phyloP scores from a whole-genome alignment of 495 filamentous ascomycete species.

The Aspergillus cristatus region DNA sequence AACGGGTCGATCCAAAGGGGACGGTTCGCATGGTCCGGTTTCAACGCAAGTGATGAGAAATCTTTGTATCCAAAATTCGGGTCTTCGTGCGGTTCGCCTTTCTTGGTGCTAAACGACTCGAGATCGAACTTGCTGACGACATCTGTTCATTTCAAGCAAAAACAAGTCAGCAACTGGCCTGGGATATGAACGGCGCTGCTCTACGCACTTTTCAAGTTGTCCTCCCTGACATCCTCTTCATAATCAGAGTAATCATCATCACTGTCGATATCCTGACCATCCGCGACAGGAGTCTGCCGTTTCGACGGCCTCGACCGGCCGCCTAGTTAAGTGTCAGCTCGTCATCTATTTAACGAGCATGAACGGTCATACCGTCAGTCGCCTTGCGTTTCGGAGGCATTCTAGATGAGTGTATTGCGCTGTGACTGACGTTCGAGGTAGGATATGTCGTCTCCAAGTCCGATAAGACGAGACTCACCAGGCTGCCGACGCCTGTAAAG shows the following conservation, averaged over 20 bases:
- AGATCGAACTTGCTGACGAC: constrained; percentile 61
- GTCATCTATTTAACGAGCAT: constrained; percentile 10
- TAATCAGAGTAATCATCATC: constrained; percentile 64
- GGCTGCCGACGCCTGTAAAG: too few species aligned
- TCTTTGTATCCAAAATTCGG: constrained; percentile 60
- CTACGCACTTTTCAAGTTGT: constrained; percentile 39
- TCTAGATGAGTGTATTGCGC: constrained; percentile 6
- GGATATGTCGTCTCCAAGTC: too few species aligned
- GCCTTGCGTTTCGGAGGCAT: constrained; percentile 83
- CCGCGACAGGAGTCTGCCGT: constrained; percentile 58
- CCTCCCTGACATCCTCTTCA: constrained; percentile 38
- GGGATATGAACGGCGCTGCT: constrained; percentile 33
- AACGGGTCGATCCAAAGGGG: constrained; percentile 87
- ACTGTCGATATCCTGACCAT: constrained; percentile 55
- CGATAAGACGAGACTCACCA: too few species aligned
- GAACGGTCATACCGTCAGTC: constrained; percentile 36
- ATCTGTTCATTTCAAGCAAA: constrained; percentile 28
- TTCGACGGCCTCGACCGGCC: constrained; percentile 51
- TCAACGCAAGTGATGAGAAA: constrained; percentile 70
- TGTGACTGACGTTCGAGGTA: too few species aligned
- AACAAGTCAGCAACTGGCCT: constrained; percentile 10
- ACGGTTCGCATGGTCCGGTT: constrained; percentile 77
- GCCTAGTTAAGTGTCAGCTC: constrained; percentile 35
- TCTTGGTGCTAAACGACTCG: constrained; percentile 38
- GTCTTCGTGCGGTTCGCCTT: constrained; percentile 30